These are phyloP conservation scores for Scutellaria baicalensis DNA, from an alignment of 257 asterid species.

Conservation along the genomic window DNA sequence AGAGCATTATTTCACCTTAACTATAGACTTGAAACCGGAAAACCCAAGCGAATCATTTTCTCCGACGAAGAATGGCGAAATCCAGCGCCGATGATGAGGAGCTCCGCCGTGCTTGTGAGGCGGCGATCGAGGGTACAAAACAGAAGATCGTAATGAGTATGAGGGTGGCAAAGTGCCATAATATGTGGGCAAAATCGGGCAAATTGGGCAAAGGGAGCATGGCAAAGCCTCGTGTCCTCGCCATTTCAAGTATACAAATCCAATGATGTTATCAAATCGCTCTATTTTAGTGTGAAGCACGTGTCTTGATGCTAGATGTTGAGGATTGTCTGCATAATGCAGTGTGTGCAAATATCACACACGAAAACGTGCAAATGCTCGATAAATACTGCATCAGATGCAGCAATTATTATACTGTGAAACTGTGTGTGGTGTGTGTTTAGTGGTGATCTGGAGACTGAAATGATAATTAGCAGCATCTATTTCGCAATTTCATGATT, in stretches of 20 bases:
- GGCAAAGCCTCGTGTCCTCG: constrained; percentile 99
- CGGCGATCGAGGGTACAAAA: constrained; percentile 79
- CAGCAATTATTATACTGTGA: neutral
- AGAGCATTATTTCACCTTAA: constrained; percentile 1
- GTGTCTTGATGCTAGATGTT: neutral
- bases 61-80: constrained; percentile 65
- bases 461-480: neutral
- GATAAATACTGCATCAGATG: neutral
- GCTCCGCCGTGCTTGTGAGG: constrained; percentile 93
- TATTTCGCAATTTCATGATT: neutral
- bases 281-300: neutral
- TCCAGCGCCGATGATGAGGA: constrained; percentile 97
- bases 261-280: neutral
- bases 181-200: constrained; percentile 75
- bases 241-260: constrained; percentile 61
- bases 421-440: neutral
- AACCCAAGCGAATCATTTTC: neutral
- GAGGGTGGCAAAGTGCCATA: constrained; percentile 88
- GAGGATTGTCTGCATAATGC: neutral
- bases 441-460: neutral
- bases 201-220: constrained; percentile 80
- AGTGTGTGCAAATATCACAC: neutral
- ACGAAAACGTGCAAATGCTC: neutral
- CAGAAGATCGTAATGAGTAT: constrained; percentile 80
- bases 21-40: neutral